Base-by-base conservation (phyloP, 805 yeast species). In the Candida parachauliodes region DNA sequence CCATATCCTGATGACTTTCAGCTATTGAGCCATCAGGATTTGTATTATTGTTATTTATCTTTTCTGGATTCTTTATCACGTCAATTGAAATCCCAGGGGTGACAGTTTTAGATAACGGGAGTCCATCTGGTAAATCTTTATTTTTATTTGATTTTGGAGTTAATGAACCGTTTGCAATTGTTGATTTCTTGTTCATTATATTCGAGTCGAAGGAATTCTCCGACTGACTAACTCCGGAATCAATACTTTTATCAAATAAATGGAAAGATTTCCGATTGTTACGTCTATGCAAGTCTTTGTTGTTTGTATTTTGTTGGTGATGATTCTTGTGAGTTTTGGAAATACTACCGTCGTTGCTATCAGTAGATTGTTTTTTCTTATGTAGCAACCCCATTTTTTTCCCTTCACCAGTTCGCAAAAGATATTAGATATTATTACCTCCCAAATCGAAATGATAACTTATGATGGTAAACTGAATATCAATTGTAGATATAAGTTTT, bases 331-430 rank as follows among this genome's bases (percentile, higher is more conserved):
- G n/a, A n/a, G n/a, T n/a, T n/a, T n/a, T n/a, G n/a, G n/a, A n/a
- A n/a, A n/a, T n/a, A n/a, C n/a, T n/a, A n/a, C n/a, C n/a, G n/a
- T n/a, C n/a, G n/a, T n/a, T n/a, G 5, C 5, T 10, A 22, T 22
- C 28, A 15, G 19, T 11, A 11, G 34, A 32, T 20, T 6, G 32
- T 29, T 29, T 26, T 36, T 36, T 36, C 21, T 28, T 34, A 8
- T 34, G 30, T 35, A 36, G 22, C 34, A 36, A 28, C 14, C 34
- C 34, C 39, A 36, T 36, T 23, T 21, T 27, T 27, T 24, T 22
- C 10, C n/a, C n/a, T n/a, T n/a, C n/a, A n/a, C n/a, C n/a, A n/a
- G n/a, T n/a, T n/a, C n/a, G n/a, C n/a, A n/a, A n/a, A n/a, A n/a
- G n/a, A n/a, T n/a, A n/a, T n/a, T n/a, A n/a, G n/a, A n/a, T n/a